A percentile compares a stretch with the other conserved stretches of the same genome.
Conservation (phyloP, 1,139 yeast genomes). For the Suhomyces yuchorum region DNA sequence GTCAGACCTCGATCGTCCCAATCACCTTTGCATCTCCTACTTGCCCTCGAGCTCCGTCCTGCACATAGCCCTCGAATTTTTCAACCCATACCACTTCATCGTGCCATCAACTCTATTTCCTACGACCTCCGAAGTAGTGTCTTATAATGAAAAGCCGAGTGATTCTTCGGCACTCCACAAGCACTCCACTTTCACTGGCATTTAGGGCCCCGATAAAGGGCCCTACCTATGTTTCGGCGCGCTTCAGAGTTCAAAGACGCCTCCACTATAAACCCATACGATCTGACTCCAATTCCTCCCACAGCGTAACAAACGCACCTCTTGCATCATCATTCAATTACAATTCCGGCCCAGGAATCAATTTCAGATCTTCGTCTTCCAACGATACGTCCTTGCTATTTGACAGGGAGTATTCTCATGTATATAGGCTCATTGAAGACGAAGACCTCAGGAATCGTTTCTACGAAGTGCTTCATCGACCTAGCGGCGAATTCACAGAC, state of each 20-base stretch:
- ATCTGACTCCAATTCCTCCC: background rate
- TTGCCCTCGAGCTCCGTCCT: background rate
- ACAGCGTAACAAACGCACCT: background rate
- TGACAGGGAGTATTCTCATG: conserved; percentile 16
- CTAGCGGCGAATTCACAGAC: conserved; percentile 8
- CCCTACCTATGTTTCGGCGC: background rate
- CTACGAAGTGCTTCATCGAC: conserved; percentile 8
- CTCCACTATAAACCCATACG: conserved; percentile 2
- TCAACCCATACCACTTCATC: conserved; percentile 3
- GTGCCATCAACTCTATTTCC: background rate
- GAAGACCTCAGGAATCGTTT: conserved; percentile 15
- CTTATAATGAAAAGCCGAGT: conserved; percentile 6
- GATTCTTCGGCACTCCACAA: conserved; percentile 9
- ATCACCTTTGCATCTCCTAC: no score
- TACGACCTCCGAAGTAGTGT: background rate
- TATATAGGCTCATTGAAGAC: conserved; percentile 19
- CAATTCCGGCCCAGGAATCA: background rate
- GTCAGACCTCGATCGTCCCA: no score
- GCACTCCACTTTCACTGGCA: background rate
- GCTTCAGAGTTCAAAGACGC: background rate
- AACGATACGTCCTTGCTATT: conserved; percentile 4
- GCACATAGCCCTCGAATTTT: conserved; percentile 9
- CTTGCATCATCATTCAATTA: background rate
- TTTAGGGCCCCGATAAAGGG: background rate
- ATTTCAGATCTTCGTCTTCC: background rate